Base-by-base conservation (phyloP, 2,329 filamentous ascomycete genomes). In the Nannizziopsis arthrosporioides region DNA sequence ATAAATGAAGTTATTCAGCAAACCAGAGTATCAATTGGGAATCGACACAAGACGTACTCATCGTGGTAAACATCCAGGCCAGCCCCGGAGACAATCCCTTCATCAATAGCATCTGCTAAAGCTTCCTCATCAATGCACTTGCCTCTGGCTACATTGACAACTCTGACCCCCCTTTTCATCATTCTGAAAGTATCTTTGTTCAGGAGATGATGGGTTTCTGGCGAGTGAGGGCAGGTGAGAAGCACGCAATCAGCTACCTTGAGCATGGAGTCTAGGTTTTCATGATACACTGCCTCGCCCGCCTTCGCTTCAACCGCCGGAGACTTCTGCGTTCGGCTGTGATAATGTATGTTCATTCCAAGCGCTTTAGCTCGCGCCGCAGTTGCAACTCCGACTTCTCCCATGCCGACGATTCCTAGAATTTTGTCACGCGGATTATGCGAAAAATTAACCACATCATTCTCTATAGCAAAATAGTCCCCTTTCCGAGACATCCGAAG, bases 61-160 rank as follows among this genome's bases (percentile, higher is more conserved):
- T 85, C 70, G 60, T 88, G 84, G 59, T 77, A 88, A 39, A 89
- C 84, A 61, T 88, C 84, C 7, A 89, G 71, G 1, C 84, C 84
- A 9, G 68, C 77, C n/a, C 75, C 78, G 50, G 72, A 70, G 44
- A 89, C 81, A 44, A 75, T 73, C 1, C 83, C 82, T 5, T 68
- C 69, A 10, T 80, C 72, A 2, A 88, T 71, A 1, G 83, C 83
- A 42, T 75, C 67, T 2, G 85, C 84, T 2, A 89, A 73, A 1
- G 84, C 84, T 6, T 71, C 77, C 66, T 88, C 84, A 59, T 88
- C 80, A 58, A 88, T 80, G 47, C 87, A 76, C 18, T 81, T 82
- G 38, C 84, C 84, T 12, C 84, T 76, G 6, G 82, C 83, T 0
- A 84, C 86, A 67, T 88, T 89, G 58, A 87, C 71, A 35, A 88